These are phyloP conservation scores for Xylaria palmicola DNA, from an alignment of 495 filamentous ascomycete genomes.

Conservation along the genomic window DNA sequence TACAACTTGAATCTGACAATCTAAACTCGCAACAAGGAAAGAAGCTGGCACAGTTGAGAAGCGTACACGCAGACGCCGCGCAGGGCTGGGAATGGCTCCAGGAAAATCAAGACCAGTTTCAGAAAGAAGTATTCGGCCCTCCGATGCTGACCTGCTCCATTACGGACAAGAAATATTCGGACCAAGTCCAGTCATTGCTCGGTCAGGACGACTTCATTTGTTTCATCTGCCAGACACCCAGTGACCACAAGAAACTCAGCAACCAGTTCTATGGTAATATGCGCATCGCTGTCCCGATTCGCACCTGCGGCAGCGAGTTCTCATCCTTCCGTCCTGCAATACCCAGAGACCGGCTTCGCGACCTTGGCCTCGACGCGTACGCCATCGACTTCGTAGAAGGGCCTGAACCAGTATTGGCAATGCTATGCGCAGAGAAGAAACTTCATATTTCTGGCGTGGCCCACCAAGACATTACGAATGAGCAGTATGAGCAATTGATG, in stretches of 20 bases:
- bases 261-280: conserved; percentile 52
- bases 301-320: conserved; percentile 50
- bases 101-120: conserved; percentile 66
- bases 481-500: conserved; percentile 61
- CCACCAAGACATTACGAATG: conserved; percentile 58
- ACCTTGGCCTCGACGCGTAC: conserved; percentile 75
- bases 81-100: conserved; percentile 79
- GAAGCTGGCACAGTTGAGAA: conserved; percentile 61
- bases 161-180: conserved; percentile 69
- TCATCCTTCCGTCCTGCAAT: conserved; percentile 53
- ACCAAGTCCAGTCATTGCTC: conserved; percentile 72
- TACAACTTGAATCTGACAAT: conserved; percentile 51
- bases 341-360: conserved; percentile 51
- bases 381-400: conserved; percentile 74
- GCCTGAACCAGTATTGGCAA: conserved; percentile 79
- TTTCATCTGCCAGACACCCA: conserved; percentile 71
- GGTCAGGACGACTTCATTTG: conserved; percentile 60
- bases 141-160: conserved; percentile 79
- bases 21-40: conserved; percentile 78
- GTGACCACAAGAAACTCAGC: conserved; percentile 71
- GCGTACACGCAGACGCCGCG: conserved; percentile 58
- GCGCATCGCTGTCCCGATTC: conserved; percentile 65
- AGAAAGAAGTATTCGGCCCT: conserved; percentile 81
- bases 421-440: conserved; percentile 70
- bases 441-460: conserved; percentile 68